Evolutionary conservation across 2,329 filamentous ascomycete species (phyloP).

Genomic region (Blumeria hordei): DNA sequence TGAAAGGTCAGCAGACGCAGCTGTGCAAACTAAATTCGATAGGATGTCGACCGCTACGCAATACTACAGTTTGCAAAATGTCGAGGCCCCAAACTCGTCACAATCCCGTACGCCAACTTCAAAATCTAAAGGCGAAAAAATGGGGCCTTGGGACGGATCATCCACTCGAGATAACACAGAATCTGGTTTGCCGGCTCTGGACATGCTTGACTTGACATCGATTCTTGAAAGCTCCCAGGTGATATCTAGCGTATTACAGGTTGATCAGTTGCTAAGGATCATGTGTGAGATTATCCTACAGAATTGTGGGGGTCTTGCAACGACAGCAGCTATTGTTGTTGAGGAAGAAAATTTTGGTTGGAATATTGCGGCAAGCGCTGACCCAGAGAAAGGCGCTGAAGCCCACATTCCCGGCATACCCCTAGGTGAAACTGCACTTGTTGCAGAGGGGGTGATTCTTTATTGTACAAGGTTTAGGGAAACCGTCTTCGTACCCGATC

Average conservation of each 20-base stretch:
- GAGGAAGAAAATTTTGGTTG: constrained; percentile 33
- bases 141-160: constrained; percentile 34
- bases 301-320: constrained; percentile 46
- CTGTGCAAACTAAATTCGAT: constrained; percentile 47
- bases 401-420: constrained; percentile 42
- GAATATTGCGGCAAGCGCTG: constrained; percentile 51
- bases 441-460: constrained; percentile 54
- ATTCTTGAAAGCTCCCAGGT: constrained; percentile 61
- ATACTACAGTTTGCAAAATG: constrained; percentile 24
- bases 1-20: constrained; percentile 33
- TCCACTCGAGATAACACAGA: constrained; percentile 33
- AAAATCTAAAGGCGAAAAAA: constrained; percentile 30
- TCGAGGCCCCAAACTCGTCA: constrained; percentile 17
- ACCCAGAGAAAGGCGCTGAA: constrained; percentile 42
- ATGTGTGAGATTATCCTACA: constrained; percentile 66
- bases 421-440: constrained; percentile 37
- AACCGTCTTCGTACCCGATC: constrained; percentile 47
- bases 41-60: constrained; percentile 28
- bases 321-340: constrained; percentile 46
- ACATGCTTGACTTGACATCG: constrained; percentile 62
- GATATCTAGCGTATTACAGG: constrained; percentile 52
- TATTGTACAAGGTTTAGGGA: constrained; percentile 60
- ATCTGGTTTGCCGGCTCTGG: constrained; percentile 44
- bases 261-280: constrained; percentile 52
- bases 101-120: constrained; percentile 15